These are phyloP conservation scores for Hortaea werneckii DNA, from an alignment of 2,329 filamentous ascomycete species.

Conservation along the genomic window DNA sequence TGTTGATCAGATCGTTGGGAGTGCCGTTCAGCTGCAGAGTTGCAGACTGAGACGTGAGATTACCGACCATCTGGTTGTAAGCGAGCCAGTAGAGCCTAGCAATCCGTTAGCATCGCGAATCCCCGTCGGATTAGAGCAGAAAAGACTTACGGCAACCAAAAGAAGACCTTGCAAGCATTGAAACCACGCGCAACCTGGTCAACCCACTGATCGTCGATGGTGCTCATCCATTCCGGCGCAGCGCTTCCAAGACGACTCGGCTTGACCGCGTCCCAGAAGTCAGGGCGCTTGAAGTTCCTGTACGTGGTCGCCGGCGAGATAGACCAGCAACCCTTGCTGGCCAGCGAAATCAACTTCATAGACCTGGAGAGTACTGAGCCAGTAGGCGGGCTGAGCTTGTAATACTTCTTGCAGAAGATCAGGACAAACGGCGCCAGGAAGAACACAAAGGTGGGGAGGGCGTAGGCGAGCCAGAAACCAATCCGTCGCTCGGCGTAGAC, in stretches of 20 bases:
- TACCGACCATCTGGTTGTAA: constrained; percentile 42
- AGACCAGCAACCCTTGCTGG: constrained; percentile 39
- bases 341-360: constrained; percentile 48
- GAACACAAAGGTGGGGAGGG: constrained; percentile 55
- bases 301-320: not conserved
- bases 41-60: constrained; percentile 36
- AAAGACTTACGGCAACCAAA: constrained; percentile 20
- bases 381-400: constrained; percentile 50
- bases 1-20: constrained; percentile 38
- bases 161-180: constrained; percentile 60
- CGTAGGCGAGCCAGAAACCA: constrained; percentile 57
- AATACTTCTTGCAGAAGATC: constrained; percentile 34
- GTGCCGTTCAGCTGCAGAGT: constrained; percentile 36
- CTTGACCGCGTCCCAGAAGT: constrained; percentile 59
- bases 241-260: constrained; percentile 59
- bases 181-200: constrained; percentile 60
- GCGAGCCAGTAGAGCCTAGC: constrained; percentile 48
- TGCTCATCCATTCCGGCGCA: constrained; percentile 59
- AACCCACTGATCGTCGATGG: constrained; percentile 45
- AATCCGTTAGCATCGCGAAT: not conserved
- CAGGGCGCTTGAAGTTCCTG: constrained; percentile 51
- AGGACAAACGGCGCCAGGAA: constrained; percentile 50
- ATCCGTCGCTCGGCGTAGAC: constrained; percentile 57
- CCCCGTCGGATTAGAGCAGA: not conserved
- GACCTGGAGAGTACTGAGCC: constrained; percentile 65